Conservation (phyloP, 1,139 yeast species). For the Arxiozyma heterogenica region DNA sequence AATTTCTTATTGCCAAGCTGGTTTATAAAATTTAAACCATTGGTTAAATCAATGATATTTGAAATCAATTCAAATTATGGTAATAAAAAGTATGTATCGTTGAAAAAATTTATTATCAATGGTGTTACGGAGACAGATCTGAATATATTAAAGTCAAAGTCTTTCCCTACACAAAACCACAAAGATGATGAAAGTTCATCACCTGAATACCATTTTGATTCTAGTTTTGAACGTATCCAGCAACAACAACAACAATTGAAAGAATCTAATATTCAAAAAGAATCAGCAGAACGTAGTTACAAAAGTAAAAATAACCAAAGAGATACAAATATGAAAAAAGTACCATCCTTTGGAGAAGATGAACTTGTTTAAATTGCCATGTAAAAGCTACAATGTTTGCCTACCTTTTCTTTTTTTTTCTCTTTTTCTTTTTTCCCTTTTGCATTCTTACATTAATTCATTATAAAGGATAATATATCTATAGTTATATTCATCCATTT, state of each 20-base stretch:
- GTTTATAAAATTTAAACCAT: constrained; percentile 24
- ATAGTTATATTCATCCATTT: not conserved
- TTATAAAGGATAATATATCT: too few species aligned
- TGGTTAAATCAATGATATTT: constrained; percentile 28
- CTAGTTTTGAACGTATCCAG: not conserved
- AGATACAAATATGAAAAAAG: not conserved
- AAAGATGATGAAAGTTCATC: not conserved
- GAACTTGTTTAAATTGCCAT: constrained; percentile 10
- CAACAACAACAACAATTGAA: not conserved
- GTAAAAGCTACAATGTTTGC: not conserved
- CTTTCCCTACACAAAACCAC: constrained; percentile 1
- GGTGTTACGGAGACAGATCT: constrained; percentile 33
- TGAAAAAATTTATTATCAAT: constrained; percentile 30
- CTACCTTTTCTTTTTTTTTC: not conserved
- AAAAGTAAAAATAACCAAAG: constrained; percentile 1
- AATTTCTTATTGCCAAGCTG: constrained; percentile 25
- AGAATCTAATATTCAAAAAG: not conserved
- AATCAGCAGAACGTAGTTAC: not conserved
- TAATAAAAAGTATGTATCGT: constrained; percentile 28
- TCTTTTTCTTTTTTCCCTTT: too few species aligned
- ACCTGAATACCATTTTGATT: not conserved
- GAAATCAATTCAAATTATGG: constrained; percentile 31
- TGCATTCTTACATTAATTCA: too few species aligned
- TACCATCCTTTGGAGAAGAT: constrained; percentile 30
- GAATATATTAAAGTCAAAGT: constrained; percentile 16